A percentile compares a stretch with the other conserved stretches of the same genome.
Conservation (phyloP, 106 monocot genomes). For the Xerophyta viscosa region DNA sequence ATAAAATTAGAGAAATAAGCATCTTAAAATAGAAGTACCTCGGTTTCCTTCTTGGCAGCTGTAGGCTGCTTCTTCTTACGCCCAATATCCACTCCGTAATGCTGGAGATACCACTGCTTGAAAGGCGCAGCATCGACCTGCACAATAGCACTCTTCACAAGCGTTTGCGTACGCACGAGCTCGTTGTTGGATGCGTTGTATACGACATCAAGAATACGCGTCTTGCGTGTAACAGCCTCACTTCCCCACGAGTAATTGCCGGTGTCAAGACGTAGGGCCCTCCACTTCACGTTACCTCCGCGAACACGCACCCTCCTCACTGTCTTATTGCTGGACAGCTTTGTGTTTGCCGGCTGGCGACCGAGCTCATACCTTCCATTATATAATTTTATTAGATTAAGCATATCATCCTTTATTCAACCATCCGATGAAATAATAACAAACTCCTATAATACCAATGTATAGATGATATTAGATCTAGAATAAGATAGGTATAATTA, state of each 20-base stretch:
- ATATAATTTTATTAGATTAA: too few species aligned
- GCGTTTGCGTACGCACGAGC: slow-evolving; percentile 81
- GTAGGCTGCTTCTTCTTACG: slow-evolving; percentile 60
- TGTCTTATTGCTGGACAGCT: too few species aligned
- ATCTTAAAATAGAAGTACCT: slow-evolving; percentile 23
- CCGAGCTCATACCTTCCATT: slow-evolving; percentile 36
- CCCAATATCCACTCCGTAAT: slow-evolving; percentile 79
- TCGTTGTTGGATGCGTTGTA: too few species aligned
- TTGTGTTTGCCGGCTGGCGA: too few species aligned
- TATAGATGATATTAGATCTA: too few species aligned
- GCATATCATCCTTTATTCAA: too few species aligned
- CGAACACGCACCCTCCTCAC: too few species aligned
- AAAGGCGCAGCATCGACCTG: slow-evolving; percentile 90
- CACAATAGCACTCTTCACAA: slow-evolving; percentile 79
- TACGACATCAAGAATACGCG: slow-evolving; percentile 78
- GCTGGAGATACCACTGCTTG: slow-evolving; percentile 88
- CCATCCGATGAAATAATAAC: too few species aligned
- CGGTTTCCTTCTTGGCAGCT: slow-evolving; percentile 31
- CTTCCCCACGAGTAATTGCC: slow-evolving; percentile 90
- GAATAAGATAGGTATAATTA: too few species aligned
- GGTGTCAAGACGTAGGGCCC: slow-evolving; percentile 70
- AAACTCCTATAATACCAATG: too few species aligned
- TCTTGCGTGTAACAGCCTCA: slow-evolving; percentile 74
- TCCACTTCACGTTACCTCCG: slow-evolving; percentile 83
- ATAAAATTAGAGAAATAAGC: too few species aligned